These are phyloP conservation scores for Syzygium syzygioides DNA, from an alignment of 441 rosid species.

Conservation along the genomic window DNA sequence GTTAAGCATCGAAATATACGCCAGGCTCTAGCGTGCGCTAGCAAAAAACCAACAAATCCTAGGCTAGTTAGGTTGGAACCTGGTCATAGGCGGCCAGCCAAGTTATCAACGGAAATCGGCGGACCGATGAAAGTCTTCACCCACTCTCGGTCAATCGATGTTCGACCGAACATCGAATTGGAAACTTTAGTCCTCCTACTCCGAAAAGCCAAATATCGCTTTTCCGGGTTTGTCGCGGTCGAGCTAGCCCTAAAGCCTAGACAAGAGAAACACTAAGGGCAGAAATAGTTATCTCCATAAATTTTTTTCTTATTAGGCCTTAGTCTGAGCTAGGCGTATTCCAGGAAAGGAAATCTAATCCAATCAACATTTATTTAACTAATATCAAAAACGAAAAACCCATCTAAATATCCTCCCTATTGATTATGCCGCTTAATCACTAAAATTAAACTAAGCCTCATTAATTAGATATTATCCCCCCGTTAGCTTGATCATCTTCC, in stretches of 20 bases:
- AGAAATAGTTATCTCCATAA: neutral
- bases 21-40: neutral
- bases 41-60: neutral
- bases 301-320: no score
- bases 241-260: neutral
- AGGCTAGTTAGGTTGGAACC: neutral
- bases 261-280: neutral
- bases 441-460: no score
- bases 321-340: no score
- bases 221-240: fast-evolving
- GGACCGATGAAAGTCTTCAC: fast-evolving
- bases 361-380: no score
- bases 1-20: neutral
- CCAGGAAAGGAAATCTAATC: no score
- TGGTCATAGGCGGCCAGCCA: neutral
- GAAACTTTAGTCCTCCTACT: neutral
- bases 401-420: no score
- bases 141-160: neutral
- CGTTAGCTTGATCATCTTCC: no score
- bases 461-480: no score
- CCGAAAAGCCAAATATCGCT: neutral
- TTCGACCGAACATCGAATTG: neutral
- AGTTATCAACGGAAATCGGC: neutral
- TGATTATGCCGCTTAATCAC: no score
- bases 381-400: no score